Conservation (phyloP, 208 protist genomes). For the Trypanosoma vivax region DNA sequence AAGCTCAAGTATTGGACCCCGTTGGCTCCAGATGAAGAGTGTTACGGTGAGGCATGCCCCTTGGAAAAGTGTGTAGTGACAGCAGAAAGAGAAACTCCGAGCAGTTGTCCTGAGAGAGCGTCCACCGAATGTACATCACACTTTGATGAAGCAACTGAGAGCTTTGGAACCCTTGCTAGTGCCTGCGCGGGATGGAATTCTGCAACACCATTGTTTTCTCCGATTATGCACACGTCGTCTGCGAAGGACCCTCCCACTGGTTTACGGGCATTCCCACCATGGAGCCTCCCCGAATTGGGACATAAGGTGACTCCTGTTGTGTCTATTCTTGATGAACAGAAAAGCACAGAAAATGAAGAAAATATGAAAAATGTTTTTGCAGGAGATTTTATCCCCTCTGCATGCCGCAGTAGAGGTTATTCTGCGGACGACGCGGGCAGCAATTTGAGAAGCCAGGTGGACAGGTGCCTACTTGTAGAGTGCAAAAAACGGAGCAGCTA, state of each 20-base stretch:
- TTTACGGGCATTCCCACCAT: conserved; percentile 10
- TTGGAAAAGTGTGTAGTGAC: too few species aligned
- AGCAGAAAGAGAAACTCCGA: too few species aligned
- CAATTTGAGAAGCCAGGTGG: too few species aligned
- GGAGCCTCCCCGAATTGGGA: conserved; percentile 19
- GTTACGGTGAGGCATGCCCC: too few species aligned
- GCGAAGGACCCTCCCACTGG: neutral
- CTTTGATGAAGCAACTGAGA: neutral
- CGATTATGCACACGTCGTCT: neutral
- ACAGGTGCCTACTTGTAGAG: too few species aligned
- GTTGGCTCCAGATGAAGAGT: too few species aligned
- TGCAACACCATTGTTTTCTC: conserved; percentile 4
- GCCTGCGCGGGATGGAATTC: neutral
- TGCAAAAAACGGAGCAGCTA: too few species aligned
- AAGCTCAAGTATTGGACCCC: too few species aligned
- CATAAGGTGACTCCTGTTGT: neutral
- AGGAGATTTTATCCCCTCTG: too few species aligned
- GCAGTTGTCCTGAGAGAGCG: too few species aligned
- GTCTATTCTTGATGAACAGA: neutral
- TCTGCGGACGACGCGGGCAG: too few species aligned
- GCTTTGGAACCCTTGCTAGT: neutral
- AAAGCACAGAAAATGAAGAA: neutral
- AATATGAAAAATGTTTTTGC: neutral
- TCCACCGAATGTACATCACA: neutral
- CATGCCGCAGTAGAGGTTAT: neutral